Base-by-base conservation (phyloP, 31 red algal genomes). In the Odonthalia washingtoniensis region DNA sequence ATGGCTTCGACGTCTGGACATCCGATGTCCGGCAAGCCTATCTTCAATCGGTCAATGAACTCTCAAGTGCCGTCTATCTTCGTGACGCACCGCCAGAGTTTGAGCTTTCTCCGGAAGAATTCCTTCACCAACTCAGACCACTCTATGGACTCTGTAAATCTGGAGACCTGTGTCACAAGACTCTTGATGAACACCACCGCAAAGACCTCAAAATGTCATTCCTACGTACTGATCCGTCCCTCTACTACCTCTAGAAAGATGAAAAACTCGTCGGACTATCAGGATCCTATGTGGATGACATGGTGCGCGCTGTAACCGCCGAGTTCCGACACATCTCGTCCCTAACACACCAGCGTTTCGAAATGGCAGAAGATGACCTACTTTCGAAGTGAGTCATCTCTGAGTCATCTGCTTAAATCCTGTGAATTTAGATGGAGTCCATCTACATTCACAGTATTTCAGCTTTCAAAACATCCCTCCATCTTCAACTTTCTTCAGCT, bases 71-170 rank as follows among this genome's bases (percentile, higher is more conserved):
- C n/a, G n/a, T n/a, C n/a, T n/a, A n/a, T n/a, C n/a, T n/a, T n/a
- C n/a, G n/a, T n/a, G n/a, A n/a, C n/a, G n/a, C n/a, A n/a, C n/a
- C n/a, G n/a, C n/a, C n/a, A n/a, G n/a, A n/a, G n/a, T n/a, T n/a
- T n/a, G 70, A 90, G 40, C 42, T 82, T 14, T 38, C 72, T 18
- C 75, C n/a, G 41, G 21, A 63, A 31, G 1, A 89, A 36, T 73
- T 62, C 44, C 38, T 83, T 2, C 62, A 90, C 26, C 46, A 76
- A 16, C 78, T 82, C 2, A 82, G 70, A 5, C 78, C 72, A 0
- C 17, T 90, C 2, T 83, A 83, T 38, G 79, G 88, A 1, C 49
- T 90, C 24, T 69, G 68, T 40, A 65, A 78, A 60, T 88, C 85
- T 0, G 49, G 77, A 1, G 87, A n/a, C n/a, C n/a, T n/a, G n/a